These are phyloP conservation scores for Plasmodium ovale DNA, from an alignment of 169 alveolate genomes.

Conservation along the genomic window DNA sequence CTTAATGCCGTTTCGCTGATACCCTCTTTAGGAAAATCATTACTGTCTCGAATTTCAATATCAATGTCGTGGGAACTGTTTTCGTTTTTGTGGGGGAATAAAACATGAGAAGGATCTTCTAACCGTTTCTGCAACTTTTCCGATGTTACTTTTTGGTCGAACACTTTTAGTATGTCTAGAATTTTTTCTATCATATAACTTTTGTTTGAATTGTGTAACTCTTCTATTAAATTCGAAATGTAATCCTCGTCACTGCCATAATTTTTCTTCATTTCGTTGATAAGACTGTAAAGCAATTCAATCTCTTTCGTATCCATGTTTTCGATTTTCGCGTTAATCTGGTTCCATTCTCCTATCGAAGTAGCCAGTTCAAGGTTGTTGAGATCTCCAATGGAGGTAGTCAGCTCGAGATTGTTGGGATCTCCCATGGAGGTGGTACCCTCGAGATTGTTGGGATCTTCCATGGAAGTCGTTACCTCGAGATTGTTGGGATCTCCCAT, in stretches of 20 bases:
- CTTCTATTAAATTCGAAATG: constrained; percentile 34
- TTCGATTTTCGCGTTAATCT: not conserved
- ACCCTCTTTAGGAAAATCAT: not conserved
- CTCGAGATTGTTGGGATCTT: not conserved
- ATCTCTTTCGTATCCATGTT: constrained; percentile 21
- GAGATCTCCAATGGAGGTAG: not conserved
- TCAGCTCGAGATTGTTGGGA: not conserved
- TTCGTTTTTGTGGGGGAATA: not conserved
- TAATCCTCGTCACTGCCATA: constrained; percentile 38
- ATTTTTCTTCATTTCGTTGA: constrained; percentile 46
- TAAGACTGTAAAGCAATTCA: constrained; percentile 18
- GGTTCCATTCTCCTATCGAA: not conserved
- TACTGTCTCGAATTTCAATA: not conserved
- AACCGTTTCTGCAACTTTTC: not conserved
- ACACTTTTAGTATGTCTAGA: constrained; percentile 17
- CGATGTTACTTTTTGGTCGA: constrained; percentile 9
- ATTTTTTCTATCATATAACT: constrained; percentile 36
- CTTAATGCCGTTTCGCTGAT: not conserved
- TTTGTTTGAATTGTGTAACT: constrained; percentile 32
- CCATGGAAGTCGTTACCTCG: not conserved
- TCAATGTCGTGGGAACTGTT: too few species aligned
- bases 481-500: too few species aligned
- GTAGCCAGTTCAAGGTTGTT: not conserved
- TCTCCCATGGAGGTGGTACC: not conserved
- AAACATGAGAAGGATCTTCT: too few species aligned